Base-by-base conservation (phyloP, 2,329 filamentous ascomycete species). In the Aspergillus eucalypticola region DNA sequence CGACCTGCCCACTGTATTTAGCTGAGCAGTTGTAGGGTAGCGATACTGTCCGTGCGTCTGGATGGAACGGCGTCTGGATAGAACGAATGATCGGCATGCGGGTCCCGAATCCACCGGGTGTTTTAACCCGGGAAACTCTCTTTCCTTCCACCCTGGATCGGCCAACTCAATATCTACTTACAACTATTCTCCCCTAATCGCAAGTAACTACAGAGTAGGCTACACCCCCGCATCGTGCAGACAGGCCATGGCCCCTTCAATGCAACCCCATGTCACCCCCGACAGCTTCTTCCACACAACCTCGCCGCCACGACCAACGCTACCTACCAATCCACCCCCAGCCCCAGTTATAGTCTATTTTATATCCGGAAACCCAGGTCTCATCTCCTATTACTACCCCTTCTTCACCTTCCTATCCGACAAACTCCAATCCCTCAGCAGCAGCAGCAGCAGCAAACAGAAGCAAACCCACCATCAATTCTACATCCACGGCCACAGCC, bases 291-390 rank as follows among this genome's bases (percentile, higher is more conserved):
- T 71, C 41, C 63, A 67, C 57, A 63, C 57, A 23, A 69, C 53
- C 55, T 25, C 49, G 25, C 7, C 25, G 32, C 56, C 63, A 41
- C 58, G 29, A 27, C 50, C 6, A 54, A 2, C 25, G 0, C 25
- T 51, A 29, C 10, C 23, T 21, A 11, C 35, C 10, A 17, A 21
- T 21, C 5, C 44, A 27, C 27, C 59, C 23, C 51, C 56, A 8
- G 1, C 58, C 6, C 66, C 61, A 8, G 68, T 68, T 3, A 70
- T 73, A 29, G 71, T 80, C 11, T 81, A 77, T 66, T 80, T 83
- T 58, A 76, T 84, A 32, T 77, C 81, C 21, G 81, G 82, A 25
- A 84, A 83, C 62, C 79, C 82, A 2, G 78, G 81, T 2, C 69
- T 84, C 38, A 79, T 83, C 56, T 72, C 74, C 7, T 84, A 83